Evolutionary conservation across 805 yeast species (phyloP), one percentile per base, ranked within the genome.

Genomic region (Lachancea sp.): DNA sequence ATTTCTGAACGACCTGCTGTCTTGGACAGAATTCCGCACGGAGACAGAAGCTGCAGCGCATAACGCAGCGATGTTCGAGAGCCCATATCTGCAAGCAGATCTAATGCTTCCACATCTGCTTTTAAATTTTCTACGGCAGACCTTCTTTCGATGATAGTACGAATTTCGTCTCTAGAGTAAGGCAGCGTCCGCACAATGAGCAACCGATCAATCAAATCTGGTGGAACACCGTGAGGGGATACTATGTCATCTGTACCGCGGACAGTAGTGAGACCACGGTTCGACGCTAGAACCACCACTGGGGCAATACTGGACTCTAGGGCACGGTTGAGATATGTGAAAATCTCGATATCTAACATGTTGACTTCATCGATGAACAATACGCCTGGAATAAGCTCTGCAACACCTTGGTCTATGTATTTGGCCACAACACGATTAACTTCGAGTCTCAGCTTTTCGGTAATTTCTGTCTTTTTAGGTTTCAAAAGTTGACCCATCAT

Each of bases 301-400:
- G 98, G 98, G 2, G 97, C 90, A 59, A 92, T 84, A 20, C 83
- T 69, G 37, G 89, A 80, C 65, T 92, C 98, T 48, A 92, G 72
- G 8, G 97, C 97, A 49, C 95, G 76, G 70, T 92, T 92, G 56
- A 92, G 71, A 63, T 85, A 92, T 9, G 98, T 86, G 69, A 92
- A 92, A 61, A 95, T 86, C 71, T 92, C 99, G 48, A 92, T 82
- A 61, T 92, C 98, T 54, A 92, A 73, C 98, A 92, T 92, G 68
- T 92, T 94, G 32, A 89, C 97, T 69, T 92, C 99, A 66, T 92
- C 99, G 53, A 92, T 92, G 65, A 92, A 92, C 54, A 92, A 70
- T 18, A 92, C 99, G 55, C 99, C 99, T 1, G 99, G 99, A 43
- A 92, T 85, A 36, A 92, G 74, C 66, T 90, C 97, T 9, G 99